Evolutionary conservation across 2,329 filamentous ascomycete genomes (phyloP).

Genomic region (Lasiodiplodia hormozganensis): DNA sequence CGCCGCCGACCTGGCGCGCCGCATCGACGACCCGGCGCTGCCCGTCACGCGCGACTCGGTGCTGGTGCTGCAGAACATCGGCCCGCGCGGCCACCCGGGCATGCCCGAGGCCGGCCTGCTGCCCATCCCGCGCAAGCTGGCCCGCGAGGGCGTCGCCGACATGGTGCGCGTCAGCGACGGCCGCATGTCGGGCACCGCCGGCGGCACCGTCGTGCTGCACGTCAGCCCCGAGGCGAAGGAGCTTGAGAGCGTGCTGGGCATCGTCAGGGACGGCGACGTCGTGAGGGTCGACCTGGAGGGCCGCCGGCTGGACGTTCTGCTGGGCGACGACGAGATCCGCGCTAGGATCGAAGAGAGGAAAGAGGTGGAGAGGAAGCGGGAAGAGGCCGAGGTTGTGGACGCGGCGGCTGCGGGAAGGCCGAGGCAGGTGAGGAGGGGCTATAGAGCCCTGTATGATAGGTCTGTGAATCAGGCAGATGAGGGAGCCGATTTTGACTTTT

Average conservation of each 20-base stretch:
- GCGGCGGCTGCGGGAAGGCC: slow-evolving; percentile 37
- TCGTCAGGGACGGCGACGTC: slow-evolving; percentile 57
- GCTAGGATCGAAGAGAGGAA: slow-evolving; percentile 45
- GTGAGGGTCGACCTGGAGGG: slow-evolving; percentile 55
- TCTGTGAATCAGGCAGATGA: slow-evolving; percentile 66
- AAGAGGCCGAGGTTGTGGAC: slow-evolving; percentile 37
- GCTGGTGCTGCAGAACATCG: slow-evolving; percentile 87
- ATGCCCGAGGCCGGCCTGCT: slow-evolving; percentile 91
- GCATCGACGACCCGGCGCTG: slow-evolving; percentile 73
- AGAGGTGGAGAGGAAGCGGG: slow-evolving; percentile 31
- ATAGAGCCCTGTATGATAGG: slow-evolving; percentile 65
- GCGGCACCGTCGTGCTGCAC: slow-evolving; percentile 62
- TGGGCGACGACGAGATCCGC: slow-evolving; percentile 51
- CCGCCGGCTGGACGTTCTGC: slow-evolving; percentile 50
- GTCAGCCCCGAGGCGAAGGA: slow-evolving; percentile 60
- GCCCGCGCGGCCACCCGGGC: slow-evolving; percentile 85
- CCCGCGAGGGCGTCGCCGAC: slow-evolving; percentile 54
- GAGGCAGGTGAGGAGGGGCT: slow-evolving; percentile 55
- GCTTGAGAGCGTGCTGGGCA: slow-evolving; percentile 55
- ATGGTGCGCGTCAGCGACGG: slow-evolving; percentile 63
- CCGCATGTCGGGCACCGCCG: slow-evolving; percentile 63
- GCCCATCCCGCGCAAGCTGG: slow-evolving; percentile 75
- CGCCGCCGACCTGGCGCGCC: slow-evolving; percentile 75
- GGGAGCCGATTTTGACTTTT: slow-evolving; percentile 68
- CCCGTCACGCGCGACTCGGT: slow-evolving; percentile 78